These are phyloP conservation scores for Fusarium bulbicola DNA, from an alignment of 2,329 filamentous ascomycete genomes.

Conservation along the genomic window DNA sequence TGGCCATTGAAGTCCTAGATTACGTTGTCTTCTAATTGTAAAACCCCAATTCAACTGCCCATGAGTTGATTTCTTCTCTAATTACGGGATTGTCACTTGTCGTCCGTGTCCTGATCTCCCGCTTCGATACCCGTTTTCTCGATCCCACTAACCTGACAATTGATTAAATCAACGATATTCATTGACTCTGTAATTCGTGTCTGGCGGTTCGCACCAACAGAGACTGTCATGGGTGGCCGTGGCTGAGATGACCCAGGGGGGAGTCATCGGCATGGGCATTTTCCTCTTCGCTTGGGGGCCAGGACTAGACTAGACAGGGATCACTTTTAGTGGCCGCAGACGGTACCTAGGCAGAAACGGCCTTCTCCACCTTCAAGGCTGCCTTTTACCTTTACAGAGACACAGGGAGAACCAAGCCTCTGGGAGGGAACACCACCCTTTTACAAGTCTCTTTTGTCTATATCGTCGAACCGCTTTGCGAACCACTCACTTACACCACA, in stretches of 20 bases:
- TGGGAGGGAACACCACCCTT: slow-evolving; percentile 35
- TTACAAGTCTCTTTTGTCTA: slow-evolving; percentile 24
- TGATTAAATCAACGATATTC: neutral
- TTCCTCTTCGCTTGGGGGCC: neutral
- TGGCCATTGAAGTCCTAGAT: slow-evolving; percentile 32
- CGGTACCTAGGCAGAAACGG: slow-evolving; percentile 41
- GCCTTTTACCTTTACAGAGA: slow-evolving; percentile 1
- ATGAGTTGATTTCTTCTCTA: neutral
- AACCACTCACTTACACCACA: slow-evolving; percentile 19
- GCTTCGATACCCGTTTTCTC: slow-evolving; percentile 26
- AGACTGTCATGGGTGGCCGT: neutral
- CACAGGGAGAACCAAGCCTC: slow-evolving; percentile 17
- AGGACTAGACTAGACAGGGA: slow-evolving; percentile 21
- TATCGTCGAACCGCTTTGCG: slow-evolving; percentile 33
- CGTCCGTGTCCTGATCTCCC: slow-evolving; percentile 19
- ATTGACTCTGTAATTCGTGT: neutral
- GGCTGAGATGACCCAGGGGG: slow-evolving; percentile 29
- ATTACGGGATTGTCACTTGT: slow-evolving; percentile 11
- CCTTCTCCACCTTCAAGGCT: slow-evolving; percentile 31
- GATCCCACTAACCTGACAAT: neutral
- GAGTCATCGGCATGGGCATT: slow-evolving; percentile 40
- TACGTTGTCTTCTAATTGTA: neutral
- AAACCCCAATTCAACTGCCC: neutral
- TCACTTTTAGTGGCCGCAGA: slow-evolving; percentile 23
- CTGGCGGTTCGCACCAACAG: neutral